Evolutionary conservation across 2,329 filamentous ascomycete genomes (phyloP), one percentile per base, ranked within the genome.

Genomic region (Alternaria burnsii): DNA sequence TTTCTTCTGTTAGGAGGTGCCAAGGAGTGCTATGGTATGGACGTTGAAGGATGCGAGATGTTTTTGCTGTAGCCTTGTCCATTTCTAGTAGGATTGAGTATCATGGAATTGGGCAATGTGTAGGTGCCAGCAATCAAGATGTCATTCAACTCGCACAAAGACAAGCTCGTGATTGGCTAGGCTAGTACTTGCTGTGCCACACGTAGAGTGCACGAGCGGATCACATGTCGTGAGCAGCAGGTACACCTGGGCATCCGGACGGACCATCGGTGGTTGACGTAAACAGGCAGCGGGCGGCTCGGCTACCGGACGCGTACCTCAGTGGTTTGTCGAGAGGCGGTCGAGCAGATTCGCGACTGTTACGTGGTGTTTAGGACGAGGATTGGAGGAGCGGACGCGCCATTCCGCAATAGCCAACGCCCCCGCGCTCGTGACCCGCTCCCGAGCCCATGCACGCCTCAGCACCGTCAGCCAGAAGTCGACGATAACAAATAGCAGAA

Each of bases 401-500:
- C 42, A 43, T 40, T 41, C 54, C 55, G 28, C 28, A 61, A 40
- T 40, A 44, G 47, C 11, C 42, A 20, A 38, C 26, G 53, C 58
- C 58, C 30, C 58, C 58, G 43, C 54, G 58, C 54, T 61, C 58
- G 58, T 61, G 58, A 61, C 59, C 36, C 28, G 54, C 55, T 26
- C 43, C 43, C 50, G 52, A 47, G 28, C 30, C 22, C 42, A 22
- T 48, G 26, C 42, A 34, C 22, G 51, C 52, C 46, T 36, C 54
- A 54, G 20, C 22, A 40, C 20, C 32, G 36, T 28, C 32, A 51
- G 57, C 43, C 48, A 51, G 10, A 34, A 41, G 28, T 32, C 43
- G 24, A 38, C 34, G 40, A 51, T 46, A 59, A 41, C 52, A 44
- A 58, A 32, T 44, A 50, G 34, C 48, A 60, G 36, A 18, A 22